A percentile compares a stretch with the other conserved stretches of the same genome.
These are phyloP conservation scores for Sphenostylis stenocarpa DNA, from an alignment of 306 rosid species.

Conservation along the genomic window DNA sequence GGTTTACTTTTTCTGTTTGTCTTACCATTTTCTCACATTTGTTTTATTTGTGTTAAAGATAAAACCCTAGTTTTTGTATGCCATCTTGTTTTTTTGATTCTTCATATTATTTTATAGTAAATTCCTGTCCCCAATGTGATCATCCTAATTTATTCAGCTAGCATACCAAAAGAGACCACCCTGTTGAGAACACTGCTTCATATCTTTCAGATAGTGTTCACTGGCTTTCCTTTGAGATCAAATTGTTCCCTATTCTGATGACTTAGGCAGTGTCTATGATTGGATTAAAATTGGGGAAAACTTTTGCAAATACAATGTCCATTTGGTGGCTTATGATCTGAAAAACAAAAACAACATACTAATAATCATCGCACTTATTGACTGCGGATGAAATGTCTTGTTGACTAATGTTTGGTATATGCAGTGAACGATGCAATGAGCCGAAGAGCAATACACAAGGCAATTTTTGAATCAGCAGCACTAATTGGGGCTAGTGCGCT, in stretches of 20 bases:
- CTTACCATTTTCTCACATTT: not conserved
- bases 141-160: not conserved
- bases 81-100: constrained; percentile 6
- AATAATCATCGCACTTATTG: not conserved
- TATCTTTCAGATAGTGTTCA: not conserved
- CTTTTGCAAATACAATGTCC: not conserved
- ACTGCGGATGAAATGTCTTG: not conserved
- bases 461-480: constrained; percentile 72
- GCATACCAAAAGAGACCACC: not conserved
- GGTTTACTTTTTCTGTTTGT: constrained; percentile 12
- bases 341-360: not conserved
- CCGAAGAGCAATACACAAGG: constrained; percentile 78
- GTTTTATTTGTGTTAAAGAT: not conserved
- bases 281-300: no score
- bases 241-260: not conserved
- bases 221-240: not conserved
- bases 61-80: not conserved
- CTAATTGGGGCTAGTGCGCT: constrained; percentile 73
- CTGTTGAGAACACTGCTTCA: not conserved
- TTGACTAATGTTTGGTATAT: constrained; percentile 20
- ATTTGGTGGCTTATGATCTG: not conserved
- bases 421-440: constrained; percentile 94
- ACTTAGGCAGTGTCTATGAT: not conserved
- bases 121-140: not conserved
- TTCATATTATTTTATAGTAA: not conserved